phyloP scores from a whole-genome alignment of 345 rosid species.

The Rhodamnia rubescens region DNA sequence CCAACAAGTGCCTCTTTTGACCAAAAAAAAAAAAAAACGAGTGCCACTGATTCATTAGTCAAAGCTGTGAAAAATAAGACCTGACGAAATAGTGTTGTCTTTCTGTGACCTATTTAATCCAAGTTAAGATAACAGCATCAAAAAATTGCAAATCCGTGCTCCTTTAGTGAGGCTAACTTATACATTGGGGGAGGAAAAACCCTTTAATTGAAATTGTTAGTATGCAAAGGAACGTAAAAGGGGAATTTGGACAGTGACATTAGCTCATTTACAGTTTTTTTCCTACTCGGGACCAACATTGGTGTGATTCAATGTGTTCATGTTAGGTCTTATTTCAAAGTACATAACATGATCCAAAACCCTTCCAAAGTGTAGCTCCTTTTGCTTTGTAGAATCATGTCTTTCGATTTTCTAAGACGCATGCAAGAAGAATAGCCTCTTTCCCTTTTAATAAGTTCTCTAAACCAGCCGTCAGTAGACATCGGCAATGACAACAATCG shows the following conservation, averaged over 20 bases:
- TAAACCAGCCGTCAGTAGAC: background rate
- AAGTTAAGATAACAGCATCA: background rate
- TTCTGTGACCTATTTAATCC: background rate
- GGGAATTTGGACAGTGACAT: background rate
- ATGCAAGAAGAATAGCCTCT: background rate
- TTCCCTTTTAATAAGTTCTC: background rate
- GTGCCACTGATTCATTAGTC: background rate
- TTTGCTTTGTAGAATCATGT: background rate
- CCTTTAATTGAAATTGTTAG: background rate
- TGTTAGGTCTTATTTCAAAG: background rate
- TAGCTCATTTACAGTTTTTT: background rate
- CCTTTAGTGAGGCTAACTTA: background rate
- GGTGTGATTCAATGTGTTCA: background rate
- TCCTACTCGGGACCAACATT: background rate
- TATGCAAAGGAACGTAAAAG: background rate
- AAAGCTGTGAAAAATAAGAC: background rate
- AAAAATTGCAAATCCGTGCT: background rate
- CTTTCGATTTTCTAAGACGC: background rate
- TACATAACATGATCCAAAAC: background rate
- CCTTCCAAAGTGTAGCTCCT: background rate
- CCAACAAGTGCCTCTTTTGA: background rate
- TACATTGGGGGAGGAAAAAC: background rate
- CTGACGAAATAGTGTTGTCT: background rate
- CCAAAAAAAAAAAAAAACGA: background rate
- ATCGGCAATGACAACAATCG: background rate